Evolutionary conservation across 768 basidiomycete species (phyloP).

Genomic region (Antrodiella citrinella): DNA sequence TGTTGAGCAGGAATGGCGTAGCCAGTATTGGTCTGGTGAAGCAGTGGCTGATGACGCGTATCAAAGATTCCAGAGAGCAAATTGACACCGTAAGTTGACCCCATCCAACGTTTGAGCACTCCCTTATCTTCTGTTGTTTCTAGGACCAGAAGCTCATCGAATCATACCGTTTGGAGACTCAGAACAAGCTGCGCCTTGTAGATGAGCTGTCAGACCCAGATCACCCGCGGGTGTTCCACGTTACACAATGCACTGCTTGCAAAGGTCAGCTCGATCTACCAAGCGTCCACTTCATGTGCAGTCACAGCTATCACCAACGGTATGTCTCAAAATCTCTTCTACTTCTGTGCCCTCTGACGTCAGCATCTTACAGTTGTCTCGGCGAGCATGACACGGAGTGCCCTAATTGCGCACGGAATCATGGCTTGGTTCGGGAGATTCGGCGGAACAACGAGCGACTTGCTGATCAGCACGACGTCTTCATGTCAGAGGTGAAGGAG

Average conservation of each 20-base stretch:
- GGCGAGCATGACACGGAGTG: conserved; percentile 86
- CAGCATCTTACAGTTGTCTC: conserved; percentile 53
- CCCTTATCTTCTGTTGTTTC: conserved; percentile 1
- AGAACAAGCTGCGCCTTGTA: conserved; percentile 72
- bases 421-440: conserved; percentile 86
- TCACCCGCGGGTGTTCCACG: conserved; percentile 85
- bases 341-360: background rate
- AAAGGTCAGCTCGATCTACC: conserved; percentile 88
- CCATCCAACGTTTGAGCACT: background rate
- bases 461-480: conserved; percentile 75
- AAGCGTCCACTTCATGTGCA: conserved; percentile 95
- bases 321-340: conserved; percentile 25
- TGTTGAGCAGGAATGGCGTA: conserved; percentile 81
- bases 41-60: conserved; percentile 79
- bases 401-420: conserved; percentile 79
- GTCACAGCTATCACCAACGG: conserved; percentile 95
- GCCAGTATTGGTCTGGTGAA: conserved; percentile 90
- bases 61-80: conserved; percentile 64
- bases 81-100: conserved; percentile 63
- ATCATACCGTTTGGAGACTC: conserved; percentile 87
- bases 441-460: conserved; percentile 77
- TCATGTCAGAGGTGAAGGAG: conserved; percentile 66
- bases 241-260: conserved; percentile 88
- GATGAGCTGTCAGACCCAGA: conserved; percentile 71
- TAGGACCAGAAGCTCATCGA: conserved; percentile 81